Conservation (phyloP, 345 rosid species). For the Populus nigra region DNA sequence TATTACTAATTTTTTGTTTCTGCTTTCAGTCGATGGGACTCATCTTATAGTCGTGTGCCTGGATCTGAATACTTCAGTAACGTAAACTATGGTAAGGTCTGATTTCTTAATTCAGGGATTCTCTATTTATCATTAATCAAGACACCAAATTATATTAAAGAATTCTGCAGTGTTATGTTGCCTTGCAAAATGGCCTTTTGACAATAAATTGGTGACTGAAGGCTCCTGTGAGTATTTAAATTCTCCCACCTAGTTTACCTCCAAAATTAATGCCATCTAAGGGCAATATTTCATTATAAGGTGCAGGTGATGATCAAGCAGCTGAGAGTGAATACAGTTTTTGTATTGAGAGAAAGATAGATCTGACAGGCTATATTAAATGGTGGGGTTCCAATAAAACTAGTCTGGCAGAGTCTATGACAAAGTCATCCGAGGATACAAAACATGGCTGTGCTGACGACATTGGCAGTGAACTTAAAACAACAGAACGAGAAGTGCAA, state of each 20-base stretch:
- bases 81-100: conserved; percentile 57
- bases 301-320: conserved; percentile 72
- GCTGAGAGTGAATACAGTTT: conserved; percentile 68
- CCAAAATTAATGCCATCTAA: conserved; percentile 3
- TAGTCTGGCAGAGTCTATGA: conserved; percentile 61
- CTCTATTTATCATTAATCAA: conserved; percentile 9
- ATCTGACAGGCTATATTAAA: conserved; percentile 75
- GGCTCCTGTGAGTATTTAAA: neutral
- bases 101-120: neutral
- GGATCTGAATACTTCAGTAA: conserved; percentile 79
- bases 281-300: conserved; percentile 23
- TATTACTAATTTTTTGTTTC: conserved; percentile 5
- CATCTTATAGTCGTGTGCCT: conserved; percentile 69
- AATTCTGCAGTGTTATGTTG: conserved; percentile 4
- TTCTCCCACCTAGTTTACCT: neutral
- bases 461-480: conserved; percentile 68
- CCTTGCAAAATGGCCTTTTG: neutral
- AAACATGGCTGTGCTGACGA: conserved; percentile 59
- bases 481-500: conserved; percentile 58
- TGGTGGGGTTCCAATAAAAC: conserved; percentile 87
- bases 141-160: conserved; percentile 11
- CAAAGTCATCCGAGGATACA: conserved; percentile 62
- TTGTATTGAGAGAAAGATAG: conserved; percentile 78
- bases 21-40: conserved; percentile 68
- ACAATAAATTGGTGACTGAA: conserved; percentile 10